phyloP scores from a whole-genome alignment of 495 filamentous ascomycete species.

The Cladorrhinum samala region DNA sequence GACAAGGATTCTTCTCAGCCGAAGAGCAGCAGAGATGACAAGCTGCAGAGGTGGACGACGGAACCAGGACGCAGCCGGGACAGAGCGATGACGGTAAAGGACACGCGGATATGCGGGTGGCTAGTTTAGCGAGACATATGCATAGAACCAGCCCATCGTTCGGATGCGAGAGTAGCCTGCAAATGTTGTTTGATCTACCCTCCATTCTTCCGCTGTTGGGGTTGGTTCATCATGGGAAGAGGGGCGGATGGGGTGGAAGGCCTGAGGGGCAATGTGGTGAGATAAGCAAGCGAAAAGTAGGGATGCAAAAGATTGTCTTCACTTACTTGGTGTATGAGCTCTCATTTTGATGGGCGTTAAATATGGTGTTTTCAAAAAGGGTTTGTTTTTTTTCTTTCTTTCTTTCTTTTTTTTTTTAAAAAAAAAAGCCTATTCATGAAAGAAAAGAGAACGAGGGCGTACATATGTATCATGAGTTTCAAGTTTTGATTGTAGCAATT shows the following conservation, averaged over 20 bases:
- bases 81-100: too few species aligned
- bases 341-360: conserved; percentile 5
- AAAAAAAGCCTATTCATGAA: conserved; percentile 16
- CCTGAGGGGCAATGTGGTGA: not conserved
- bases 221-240: not conserved
- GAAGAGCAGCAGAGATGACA: not conserved
- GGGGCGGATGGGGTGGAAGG: not conserved
- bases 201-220: too few species aligned
- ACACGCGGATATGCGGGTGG: too few species aligned
- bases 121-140: too few species aligned
- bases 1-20: too few species aligned
- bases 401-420: not conserved
- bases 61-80: too few species aligned
- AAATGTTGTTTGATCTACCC: too few species aligned
- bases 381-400: not conserved
- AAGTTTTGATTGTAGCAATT: not conserved
- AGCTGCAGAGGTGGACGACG: too few species aligned
- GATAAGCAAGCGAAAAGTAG: not conserved
- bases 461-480: not conserved
- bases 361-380: conserved; percentile 14
- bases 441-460: not conserved
- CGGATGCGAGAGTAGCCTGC: too few species aligned
- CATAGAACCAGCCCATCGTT: too few species aligned
- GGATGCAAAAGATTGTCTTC: not conserved
- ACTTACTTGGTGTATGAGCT: too few species aligned